A percentile compares a stretch with the other conserved stretches of the same genome.
Evolutionary conservation across 2,329 filamentous ascomycete genomes (phyloP).

Genomic region (Fusarium sambucinum): DNA sequence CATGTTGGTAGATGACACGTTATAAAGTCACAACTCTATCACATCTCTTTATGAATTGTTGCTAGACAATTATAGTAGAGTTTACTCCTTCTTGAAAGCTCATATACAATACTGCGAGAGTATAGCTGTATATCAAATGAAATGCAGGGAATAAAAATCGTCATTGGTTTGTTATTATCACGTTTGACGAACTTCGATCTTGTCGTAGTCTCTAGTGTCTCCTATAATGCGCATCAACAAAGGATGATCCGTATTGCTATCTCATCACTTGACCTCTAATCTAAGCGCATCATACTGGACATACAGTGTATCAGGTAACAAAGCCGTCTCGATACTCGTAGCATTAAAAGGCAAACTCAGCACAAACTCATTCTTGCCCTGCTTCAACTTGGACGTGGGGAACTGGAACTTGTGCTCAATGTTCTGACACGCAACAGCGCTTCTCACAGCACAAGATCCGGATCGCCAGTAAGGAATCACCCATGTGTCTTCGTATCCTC

Average conservation of each 20-base stretch:
- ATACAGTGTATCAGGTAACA: conserved; percentile 66
- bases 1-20: no score
- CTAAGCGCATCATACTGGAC: conserved; percentile 74
- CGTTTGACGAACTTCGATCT: no score
- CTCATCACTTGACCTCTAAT: conserved; percentile 59
- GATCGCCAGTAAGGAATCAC: conserved; percentile 60
- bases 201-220: no score
- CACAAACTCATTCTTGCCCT: conserved; percentile 65
- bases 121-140: no score
- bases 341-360: conserved; percentile 69
- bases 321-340: conserved; percentile 68
- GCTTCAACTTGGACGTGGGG: conserved; percentile 57
- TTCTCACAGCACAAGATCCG: conserved; percentile 68
- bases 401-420: conserved; percentile 70
- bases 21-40: no score
- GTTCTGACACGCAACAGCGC: conserved; percentile 70
- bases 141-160: no score
- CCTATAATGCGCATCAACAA: no score
- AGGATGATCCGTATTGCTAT: not conserved
- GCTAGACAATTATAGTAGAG: no score
- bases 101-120: no score
- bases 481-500: conserved; percentile 60
- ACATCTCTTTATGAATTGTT: no score
- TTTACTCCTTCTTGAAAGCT: no score
- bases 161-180: no score